Conservation (phyloP, 148 eudicot species). For the Limonium bicolor region DNA sequence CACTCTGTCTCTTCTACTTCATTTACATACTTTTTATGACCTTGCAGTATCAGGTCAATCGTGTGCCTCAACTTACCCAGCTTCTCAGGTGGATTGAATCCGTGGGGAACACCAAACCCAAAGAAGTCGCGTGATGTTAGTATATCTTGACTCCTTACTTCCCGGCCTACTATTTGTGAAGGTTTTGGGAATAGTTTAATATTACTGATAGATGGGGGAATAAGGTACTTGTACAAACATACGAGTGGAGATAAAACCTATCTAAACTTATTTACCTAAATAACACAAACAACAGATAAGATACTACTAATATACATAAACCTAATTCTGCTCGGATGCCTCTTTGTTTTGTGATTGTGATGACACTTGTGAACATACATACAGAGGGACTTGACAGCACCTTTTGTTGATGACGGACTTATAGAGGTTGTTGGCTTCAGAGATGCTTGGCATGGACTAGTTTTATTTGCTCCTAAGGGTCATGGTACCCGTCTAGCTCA, state of each 20-base stretch:
- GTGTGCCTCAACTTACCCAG: neutral
- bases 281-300: too few species aligned
- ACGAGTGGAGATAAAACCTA: too few species aligned
- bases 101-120: neutral
- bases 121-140: slow-evolving; percentile 52
- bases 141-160: too few species aligned
- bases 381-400: neutral
- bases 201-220: too few species aligned
- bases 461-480: neutral
- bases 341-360: too few species aligned
- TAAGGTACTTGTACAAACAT: too few species aligned
- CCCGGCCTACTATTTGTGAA: too few species aligned
- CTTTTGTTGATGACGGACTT: neutral
- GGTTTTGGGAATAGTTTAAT: too few species aligned
- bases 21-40: neutral
- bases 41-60: neutral
- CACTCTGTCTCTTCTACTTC: too few species aligned
- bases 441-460: neutral
- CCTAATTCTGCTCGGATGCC: too few species aligned
- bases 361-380: neutral
- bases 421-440: neutral
- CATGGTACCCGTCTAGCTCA: neutral
- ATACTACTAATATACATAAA: too few species aligned
- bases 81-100: neutral
- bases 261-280: too few species aligned